Base-by-base conservation (phyloP, 345 rosid species). In the Alliaria petiolata region DNA sequence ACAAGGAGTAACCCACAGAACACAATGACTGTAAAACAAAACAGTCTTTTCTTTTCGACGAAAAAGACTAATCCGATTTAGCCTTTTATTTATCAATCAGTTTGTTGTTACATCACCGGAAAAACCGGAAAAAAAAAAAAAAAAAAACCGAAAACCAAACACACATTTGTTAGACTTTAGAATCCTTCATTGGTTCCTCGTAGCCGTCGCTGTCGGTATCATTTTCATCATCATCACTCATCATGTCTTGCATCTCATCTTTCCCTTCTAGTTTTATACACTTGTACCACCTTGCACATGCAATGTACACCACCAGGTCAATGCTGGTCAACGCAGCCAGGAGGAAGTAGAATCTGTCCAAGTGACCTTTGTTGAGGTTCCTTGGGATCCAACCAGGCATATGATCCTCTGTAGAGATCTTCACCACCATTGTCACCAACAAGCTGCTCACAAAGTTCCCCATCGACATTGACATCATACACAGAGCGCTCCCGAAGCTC, bases 401-500 rank as follows among this genome's bases (percentile, higher is more conserved):
- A 79, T 86, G 85, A 71, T 87, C 95, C 61, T 72, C 86, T 3
- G 95, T 80, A 4, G 99, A 95, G 80, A 95, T 86, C 90, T 92
- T 92, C 90, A 90, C 86, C 16, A 92, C 92, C 87, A 85, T 92
- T 14, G 96, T 88, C 66, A 95, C 92, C 9, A 95, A 80, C 81
- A 95, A 83, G 89, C 97, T 90, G 13, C 99, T 95, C 25, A 92
- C 97, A n/a, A 90, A 95, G 89, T 95, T 95, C 30, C 99, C 99
- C 17, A 95, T 80, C 0, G 98, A 95, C 74, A 95, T 95, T 0
- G 99, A 95, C 65, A 96, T 88, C 98, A 92, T 92, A 74, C 97
- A 89, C 1, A 95, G 85, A 17, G 99, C 97, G 14, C 98, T 92
- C 28, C 97, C 99, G 0, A 92, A 92, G 84, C 98, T 92, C 82